These are phyloP conservation scores for Thalia dealbata DNA, from an alignment of 176 grass and related monocot genomes.

Conservation along the genomic window DNA sequence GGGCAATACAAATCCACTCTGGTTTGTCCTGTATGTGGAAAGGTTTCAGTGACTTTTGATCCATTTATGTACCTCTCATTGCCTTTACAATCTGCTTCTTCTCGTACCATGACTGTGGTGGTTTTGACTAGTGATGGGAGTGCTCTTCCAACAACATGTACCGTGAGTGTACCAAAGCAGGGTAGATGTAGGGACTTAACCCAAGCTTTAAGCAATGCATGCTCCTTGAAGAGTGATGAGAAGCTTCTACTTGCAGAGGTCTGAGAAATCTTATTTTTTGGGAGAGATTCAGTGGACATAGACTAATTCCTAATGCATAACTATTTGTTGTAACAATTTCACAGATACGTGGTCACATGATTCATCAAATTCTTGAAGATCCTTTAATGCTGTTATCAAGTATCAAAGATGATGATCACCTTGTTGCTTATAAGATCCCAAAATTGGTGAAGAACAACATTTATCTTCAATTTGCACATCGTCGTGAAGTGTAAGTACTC, in stretches of 20 bases:
- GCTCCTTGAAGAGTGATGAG: constrained; percentile 70
- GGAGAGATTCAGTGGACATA: not conserved
- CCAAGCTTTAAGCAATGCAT: constrained; percentile 65
- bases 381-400: constrained; percentile 70
- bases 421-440: constrained; percentile 82
- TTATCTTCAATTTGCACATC: constrained; percentile 93
- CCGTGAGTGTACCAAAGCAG: constrained; percentile 93
- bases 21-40: constrained; percentile 88
- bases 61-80: constrained; percentile 99
- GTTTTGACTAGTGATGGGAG: constrained; percentile 71
- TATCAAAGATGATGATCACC: constrained; percentile 76
- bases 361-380: constrained; percentile 78
- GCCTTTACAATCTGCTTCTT: constrained; percentile 84
- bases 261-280: constrained; percentile 17
- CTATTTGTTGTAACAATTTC: constrained; percentile 2
- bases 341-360: constrained; percentile 72
- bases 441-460: constrained; percentile 56
- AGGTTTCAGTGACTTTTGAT: constrained; percentile 98
- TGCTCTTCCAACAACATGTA: constrained; percentile 52
- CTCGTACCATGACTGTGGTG: constrained; percentile 55
- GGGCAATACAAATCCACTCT: constrained; percentile 98
- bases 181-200: constrained; percentile 76
- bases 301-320: not conserved
- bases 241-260: constrained; percentile 94
- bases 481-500: constrained; percentile 72